Evolutionary conservation across 2,329 filamentous ascomycete species (phyloP).

Genomic region (Fusarium sp.): DNA sequence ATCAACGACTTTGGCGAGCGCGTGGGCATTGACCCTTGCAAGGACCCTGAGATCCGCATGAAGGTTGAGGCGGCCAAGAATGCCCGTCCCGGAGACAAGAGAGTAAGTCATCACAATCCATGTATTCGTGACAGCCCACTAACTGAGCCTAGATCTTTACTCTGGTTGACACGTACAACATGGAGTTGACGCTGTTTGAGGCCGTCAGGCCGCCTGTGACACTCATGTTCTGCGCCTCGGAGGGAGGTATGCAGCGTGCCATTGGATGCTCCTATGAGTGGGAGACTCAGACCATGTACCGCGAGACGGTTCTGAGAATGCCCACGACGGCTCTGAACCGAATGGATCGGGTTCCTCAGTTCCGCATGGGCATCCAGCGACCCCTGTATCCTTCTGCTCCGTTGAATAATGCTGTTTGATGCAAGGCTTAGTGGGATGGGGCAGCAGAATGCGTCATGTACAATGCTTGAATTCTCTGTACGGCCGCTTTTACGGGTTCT

Average conservation of each 20-base stretch:
- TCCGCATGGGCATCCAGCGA: constrained; percentile 47
- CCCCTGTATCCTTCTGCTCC: constrained; percentile 40
- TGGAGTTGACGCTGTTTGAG: constrained; percentile 55
- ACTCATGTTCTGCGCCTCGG: constrained; percentile 49
- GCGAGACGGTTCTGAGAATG: constrained; percentile 47
- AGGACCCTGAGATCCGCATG: constrained; percentile 43
- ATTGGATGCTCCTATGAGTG: constrained; percentile 49
- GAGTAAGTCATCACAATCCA: constrained; percentile 34
- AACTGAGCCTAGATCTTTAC: constrained; percentile 51
- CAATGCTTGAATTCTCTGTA: not conserved
- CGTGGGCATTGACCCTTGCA: constrained; percentile 47
- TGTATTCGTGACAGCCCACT: not conserved
- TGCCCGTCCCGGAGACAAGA: constrained; percentile 48
- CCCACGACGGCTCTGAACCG: constrained; percentile 44
- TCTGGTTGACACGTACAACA: constrained; percentile 55
- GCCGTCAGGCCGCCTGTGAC: constrained; percentile 47
- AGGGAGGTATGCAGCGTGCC: constrained; percentile 49
- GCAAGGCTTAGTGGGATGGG: not conserved
- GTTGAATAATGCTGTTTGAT: constrained; percentile 25
- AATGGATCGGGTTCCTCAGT: constrained; percentile 46
- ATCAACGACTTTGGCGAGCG: constrained; percentile 49
- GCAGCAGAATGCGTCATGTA: not conserved
- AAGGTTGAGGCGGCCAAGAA: constrained; percentile 48
- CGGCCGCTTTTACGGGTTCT: not conserved
- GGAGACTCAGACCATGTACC: constrained; percentile 49